Conservation (phyloP, 768 basidiomycete species). For the Exsudoporus frostii region DNA sequence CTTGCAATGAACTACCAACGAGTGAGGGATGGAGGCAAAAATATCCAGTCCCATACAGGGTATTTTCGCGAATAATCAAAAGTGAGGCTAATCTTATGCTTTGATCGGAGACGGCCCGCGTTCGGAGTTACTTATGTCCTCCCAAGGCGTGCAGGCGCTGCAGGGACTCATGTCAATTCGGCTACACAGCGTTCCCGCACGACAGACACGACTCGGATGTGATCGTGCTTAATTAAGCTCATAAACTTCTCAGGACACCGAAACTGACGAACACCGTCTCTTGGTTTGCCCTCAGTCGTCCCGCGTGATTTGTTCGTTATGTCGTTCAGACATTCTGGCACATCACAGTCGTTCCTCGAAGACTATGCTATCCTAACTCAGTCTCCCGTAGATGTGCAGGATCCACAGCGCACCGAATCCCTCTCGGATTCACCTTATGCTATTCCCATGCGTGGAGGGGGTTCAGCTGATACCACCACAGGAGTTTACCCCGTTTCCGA, state of each 20-base stretch:
- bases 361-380: conserved; percentile 63
- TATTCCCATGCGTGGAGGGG: conserved; percentile 14
- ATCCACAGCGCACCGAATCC: background rate
- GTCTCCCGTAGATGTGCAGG: conserved; percentile 22
- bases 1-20: no score
- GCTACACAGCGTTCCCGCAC: background rate
- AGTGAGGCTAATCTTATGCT: no score
- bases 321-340: conserved; percentile 17
- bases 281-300: background rate
- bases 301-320: background rate
- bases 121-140: no score
- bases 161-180: no score
- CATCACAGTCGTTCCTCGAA: conserved; percentile 50
- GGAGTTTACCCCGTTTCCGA: conserved; percentile 33
- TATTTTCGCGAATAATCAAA: no score
- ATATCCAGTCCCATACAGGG: no score
- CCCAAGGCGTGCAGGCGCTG: no score
- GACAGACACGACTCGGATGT: no score
- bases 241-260: background rate
- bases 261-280: no score
- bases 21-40: no score
- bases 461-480: background rate
- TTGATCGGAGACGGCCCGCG: no score
- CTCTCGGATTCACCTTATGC: conserved; percentile 15
- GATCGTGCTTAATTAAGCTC: no score